Conservation (phyloP, 208 protist genomes). For the Acanthamoeba lenticulata region DNA sequence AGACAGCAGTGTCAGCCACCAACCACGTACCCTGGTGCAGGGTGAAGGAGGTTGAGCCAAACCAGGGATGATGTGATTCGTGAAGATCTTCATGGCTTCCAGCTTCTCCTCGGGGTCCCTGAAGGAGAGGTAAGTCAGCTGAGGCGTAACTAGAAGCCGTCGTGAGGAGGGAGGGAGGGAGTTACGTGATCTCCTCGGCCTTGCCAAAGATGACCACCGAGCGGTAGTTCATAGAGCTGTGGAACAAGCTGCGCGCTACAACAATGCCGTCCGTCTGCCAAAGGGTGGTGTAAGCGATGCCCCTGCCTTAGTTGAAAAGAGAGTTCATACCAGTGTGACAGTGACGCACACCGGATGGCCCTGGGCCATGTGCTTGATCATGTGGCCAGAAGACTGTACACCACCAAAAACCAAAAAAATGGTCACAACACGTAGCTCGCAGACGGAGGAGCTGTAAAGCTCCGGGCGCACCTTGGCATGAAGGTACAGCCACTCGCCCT, state of each 20-base stretch:
- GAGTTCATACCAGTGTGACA: conserved; percentile 10
- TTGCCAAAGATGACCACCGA: conserved; percentile 61
- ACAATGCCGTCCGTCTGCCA: conserved; percentile 24
- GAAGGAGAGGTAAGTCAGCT: neutral
- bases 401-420: neutral
- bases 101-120: conserved; percentile 28
- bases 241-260: conserved; percentile 26
- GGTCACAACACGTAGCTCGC: neutral
- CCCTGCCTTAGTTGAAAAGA: neutral
- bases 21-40: no score
- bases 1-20: neutral
- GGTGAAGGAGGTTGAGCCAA: neutral
- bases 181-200: conserved; percentile 33
- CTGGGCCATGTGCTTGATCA: conserved; percentile 52
- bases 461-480: neutral
- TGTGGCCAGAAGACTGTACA: conserved; percentile 45
- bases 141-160: neutral
- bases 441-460: no score
- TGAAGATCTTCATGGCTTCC: conserved; percentile 47
- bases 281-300: neutral
- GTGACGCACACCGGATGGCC: conserved; percentile 57
- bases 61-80: conserved; percentile 59
- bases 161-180: neutral
- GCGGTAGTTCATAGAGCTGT: conserved; percentile 58
- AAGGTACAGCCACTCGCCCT: conserved; percentile 44